These are phyloP conservation scores for Fusarium anguioides DNA, from an alignment of 2,329 filamentous ascomycete species.

Conservation along the genomic window DNA sequence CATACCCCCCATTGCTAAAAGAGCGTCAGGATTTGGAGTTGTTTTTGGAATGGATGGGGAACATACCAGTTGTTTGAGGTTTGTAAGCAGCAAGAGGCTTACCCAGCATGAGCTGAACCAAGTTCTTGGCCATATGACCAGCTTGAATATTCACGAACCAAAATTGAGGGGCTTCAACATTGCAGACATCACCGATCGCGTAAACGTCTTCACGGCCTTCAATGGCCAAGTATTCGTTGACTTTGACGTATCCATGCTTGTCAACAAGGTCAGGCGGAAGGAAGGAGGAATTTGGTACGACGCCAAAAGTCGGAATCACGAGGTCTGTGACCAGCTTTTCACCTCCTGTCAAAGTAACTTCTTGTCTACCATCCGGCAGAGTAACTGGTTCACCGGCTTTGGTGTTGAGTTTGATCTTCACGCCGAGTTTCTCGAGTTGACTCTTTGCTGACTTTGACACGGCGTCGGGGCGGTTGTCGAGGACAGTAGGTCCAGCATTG, in stretches of 20 bases:
- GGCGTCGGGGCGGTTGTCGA: not conserved
- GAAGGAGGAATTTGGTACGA: not conserved
- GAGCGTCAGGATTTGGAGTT: not conserved
- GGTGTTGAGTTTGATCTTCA: not conserved
- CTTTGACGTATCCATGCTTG: not conserved
- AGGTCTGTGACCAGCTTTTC: not conserved
- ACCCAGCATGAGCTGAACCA: not conserved
- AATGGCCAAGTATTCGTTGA: not conserved
- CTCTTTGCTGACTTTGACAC: not conserved
- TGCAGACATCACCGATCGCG: not conserved
- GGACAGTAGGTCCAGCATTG: not conserved
- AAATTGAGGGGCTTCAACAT: not conserved
- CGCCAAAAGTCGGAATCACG: not conserved
- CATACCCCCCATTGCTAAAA: not conserved
- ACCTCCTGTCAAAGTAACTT: not conserved
- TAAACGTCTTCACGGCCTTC: not conserved
- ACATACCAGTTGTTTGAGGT: not conserved
- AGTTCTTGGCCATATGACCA: not conserved
- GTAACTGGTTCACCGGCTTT: not conserved
- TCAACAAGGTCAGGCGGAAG: not conserved
- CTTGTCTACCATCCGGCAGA: not conserved
- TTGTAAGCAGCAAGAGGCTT: not conserved
- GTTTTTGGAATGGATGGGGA: too few species aligned
- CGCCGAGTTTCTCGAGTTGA: not conserved
- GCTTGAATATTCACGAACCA: not conserved